Conservation (phyloP, 345 rosid species). For the Arabidopsis arenosa region DNA sequence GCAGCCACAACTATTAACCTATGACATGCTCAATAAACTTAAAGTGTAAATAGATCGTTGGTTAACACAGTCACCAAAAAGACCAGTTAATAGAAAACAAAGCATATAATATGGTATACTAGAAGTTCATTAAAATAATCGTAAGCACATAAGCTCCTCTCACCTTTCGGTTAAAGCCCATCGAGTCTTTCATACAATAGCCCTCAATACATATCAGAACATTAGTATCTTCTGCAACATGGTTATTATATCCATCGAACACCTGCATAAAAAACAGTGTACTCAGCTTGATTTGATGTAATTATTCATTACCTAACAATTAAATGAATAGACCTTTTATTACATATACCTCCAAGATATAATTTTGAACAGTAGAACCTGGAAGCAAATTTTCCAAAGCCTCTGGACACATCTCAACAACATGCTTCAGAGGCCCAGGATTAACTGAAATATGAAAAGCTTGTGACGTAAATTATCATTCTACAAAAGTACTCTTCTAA, state of each 20-base stretch:
- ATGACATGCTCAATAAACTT: constrained; percentile 17
- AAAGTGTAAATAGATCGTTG: neutral
- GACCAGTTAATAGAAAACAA: neutral
- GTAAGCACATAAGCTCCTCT: neutral
- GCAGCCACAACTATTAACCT: constrained; percentile 66
- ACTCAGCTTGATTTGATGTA: neutral
- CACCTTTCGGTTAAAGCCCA: constrained; percentile 53
- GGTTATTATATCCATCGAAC: constrained; percentile 65
- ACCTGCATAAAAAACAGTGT: constrained; percentile 43
- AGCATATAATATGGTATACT: neutral
- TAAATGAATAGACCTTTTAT: neutral
- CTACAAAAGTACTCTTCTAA: neutral
- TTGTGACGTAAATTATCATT: constrained; percentile 8
- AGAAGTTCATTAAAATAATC: neutral
- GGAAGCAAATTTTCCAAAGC: constrained; percentile 50
- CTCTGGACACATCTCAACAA: constrained; percentile 33
- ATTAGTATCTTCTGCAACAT: constrained; percentile 50
- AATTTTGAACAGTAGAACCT: constrained; percentile 47
- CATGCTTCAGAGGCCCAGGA: constrained; percentile 54
- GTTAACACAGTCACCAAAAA: neutral
- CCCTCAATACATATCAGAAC: constrained; percentile 56
- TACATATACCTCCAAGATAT: constrained; percentile 57
- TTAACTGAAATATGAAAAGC: constrained; percentile 46
- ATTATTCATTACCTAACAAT: neutral
- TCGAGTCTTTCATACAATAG: constrained; percentile 46